Conservation (phyloP, 345 rosid genomes). For the Populus tremula region DNA sequence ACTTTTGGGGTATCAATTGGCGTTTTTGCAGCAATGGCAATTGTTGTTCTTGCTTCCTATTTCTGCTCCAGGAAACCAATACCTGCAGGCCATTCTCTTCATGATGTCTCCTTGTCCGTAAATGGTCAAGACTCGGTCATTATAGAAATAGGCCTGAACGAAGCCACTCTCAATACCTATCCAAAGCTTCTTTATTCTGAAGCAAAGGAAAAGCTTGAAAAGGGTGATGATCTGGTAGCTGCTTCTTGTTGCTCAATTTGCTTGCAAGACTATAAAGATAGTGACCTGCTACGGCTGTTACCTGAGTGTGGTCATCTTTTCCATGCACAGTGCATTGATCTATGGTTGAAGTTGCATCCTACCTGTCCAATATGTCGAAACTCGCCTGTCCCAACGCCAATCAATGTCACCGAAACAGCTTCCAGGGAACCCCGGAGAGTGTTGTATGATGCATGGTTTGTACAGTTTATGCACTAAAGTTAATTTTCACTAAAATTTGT, state of each 20-base stretch:
- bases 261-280: conserved; percentile 30
- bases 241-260: conserved; percentile 37
- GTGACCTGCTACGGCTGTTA: conserved; percentile 31
- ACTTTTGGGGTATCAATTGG: background rate
- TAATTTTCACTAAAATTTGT: background rate
- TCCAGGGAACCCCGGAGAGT: background rate
- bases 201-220: conserved; percentile 9
- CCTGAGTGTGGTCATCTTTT: conserved; percentile 37
- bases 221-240: background rate
- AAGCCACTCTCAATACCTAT: conserved; percentile 32
- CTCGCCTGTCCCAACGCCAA: conserved; percentile 9
- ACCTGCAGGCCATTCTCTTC: background rate
- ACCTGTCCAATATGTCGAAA: conserved; percentile 43
- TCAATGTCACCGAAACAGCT: background rate
- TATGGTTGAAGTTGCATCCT: conserved; percentile 34
- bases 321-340: conserved; percentile 33
- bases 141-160: conserved; percentile 32
- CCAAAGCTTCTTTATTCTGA: conserved; percentile 32
- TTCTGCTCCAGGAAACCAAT: conserved; percentile 2
- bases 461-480: conserved; percentile 1
- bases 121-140: background rate
- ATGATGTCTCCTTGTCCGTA: background rate
- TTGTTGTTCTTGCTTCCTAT: background rate
- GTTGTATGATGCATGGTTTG: conserved; percentile 2
- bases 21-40: background rate